phyloP scores from a whole-genome alignment of 108 stramenopile species.

The Conticribra guillardii region DNA sequence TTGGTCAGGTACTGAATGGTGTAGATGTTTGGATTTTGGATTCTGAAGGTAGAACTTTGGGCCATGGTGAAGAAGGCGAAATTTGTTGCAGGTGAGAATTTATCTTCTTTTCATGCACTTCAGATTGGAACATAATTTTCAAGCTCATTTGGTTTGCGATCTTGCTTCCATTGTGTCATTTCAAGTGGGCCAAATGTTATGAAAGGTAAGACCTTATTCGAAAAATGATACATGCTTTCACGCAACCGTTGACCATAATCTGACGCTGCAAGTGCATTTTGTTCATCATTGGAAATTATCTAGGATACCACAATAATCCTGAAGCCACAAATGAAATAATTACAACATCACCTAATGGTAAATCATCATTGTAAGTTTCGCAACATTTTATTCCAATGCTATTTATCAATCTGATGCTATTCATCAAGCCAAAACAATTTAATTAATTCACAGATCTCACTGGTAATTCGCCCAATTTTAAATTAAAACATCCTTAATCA shows the following conservation, averaged over 20 bases:
- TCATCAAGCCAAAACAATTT: background rate
- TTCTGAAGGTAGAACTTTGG: conserved; percentile 63
- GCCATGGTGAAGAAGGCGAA: conserved; percentile 85
- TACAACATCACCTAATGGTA: conserved; percentile 72
- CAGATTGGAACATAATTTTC: no score
- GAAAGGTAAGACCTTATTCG: conserved; percentile 36
- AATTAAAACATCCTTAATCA: conserved; percentile 10
- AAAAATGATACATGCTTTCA: background rate
- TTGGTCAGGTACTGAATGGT: conserved; percentile 78
- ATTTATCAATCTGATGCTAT: background rate
- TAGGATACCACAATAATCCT: conserved; percentile 88
- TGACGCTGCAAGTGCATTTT: background rate
- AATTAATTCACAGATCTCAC: no score
- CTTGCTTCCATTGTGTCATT: no score
- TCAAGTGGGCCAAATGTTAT: conserved; percentile 86
- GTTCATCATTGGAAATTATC: background rate
- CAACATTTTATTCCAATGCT: background rate
- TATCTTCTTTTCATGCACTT: background rate
- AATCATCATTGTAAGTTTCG: conserved; percentile 67
- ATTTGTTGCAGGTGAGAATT: conserved; percentile 65
- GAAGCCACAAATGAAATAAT: conserved; percentile 91
- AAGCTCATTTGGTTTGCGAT: no score
- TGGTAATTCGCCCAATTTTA: background rate
- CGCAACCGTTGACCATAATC: background rate
- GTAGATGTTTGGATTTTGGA: conserved; percentile 77